Percentiles rank a stretch among this genome's conserved stretches.
These are phyloP conservation scores for Vitis vinifera DNA, from an alignment of 164 flowering plant species.

Conservation along the genomic window ASM3070453v1 NC_081819.1:9947001-9947500, in stretches of 20 bases:
- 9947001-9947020: constrained; percentile 28
- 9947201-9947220: constrained; percentile 33
- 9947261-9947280: not conserved
- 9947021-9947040: constrained; percentile 24
- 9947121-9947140: not conserved
- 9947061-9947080: constrained; percentile 41
- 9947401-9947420: constrained; percentile 61
- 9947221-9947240: constrained; percentile 24
- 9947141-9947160: constrained; percentile 1
- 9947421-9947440: constrained; percentile 47
- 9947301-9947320: not conserved
- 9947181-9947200: constrained; percentile 24
- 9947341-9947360: constrained; percentile 57
- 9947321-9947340: constrained; percentile 3
- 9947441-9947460: not conserved
- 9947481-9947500: constrained; percentile 1
- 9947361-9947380: constrained; percentile 46
- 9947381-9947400: constrained; percentile 68
- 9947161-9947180: constrained; percentile 30
- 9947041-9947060: constrained; percentile 25
- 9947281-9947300: constrained; percentile 1
- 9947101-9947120: not conserved
- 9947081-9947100: not conserved
- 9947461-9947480: not conserved
- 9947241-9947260: constrained; percentile 63